Evolutionary conservation across 352 stramenopile genomes (phyloP), one percentile per base, ranked within the genome.

Genomic region (Globisporangium parvum): DNA sequence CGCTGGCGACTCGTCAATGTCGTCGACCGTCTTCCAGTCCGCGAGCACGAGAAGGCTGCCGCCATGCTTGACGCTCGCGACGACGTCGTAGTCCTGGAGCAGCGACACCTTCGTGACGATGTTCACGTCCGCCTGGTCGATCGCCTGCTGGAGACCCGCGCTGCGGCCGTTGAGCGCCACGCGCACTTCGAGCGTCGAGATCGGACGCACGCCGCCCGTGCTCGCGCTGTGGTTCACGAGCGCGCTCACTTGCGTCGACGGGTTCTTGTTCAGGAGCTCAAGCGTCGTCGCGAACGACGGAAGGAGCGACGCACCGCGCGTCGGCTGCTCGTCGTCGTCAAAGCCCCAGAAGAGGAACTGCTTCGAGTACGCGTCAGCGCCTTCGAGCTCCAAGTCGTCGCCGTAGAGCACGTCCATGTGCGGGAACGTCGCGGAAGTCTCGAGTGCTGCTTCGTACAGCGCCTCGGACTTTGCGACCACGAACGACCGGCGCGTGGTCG

Each of bases 261-360:
- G 78, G 67, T 87, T 89, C 59, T 77, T 77, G 66, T 79, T 73
- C 12, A 89, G 61, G 47, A 86, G 50, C 44, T 70, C 53, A 31
- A 89, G 62, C 39, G 74, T 85, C 46, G 66, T 59, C 23, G 55
- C 39, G 55, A 85, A 87, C 35, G 60, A 51, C 23, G 52, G 52
- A 31, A 60, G 69, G 14, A 82, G 65, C 21, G 66, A 50, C 0
- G 57, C 63, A 35, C 69, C 67, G 45, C 72, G 70, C 55, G 76
- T 62, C 23, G 39, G 51, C 21, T 81, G 73, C 35, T 88, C 70
- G 47, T 80, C 85, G 40, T 88, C 85, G 40, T 88, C 85, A 62
- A 91, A 96, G 40, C 87, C 86, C 69, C 79, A 96, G 62, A 97
- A 90, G 49, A 97, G 72, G 67, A 87, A 96, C 66, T 97, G 85